Conservation (phyloP, 2,329 filamentous ascomycete genomes). For the Xylaria digitata region DNA sequence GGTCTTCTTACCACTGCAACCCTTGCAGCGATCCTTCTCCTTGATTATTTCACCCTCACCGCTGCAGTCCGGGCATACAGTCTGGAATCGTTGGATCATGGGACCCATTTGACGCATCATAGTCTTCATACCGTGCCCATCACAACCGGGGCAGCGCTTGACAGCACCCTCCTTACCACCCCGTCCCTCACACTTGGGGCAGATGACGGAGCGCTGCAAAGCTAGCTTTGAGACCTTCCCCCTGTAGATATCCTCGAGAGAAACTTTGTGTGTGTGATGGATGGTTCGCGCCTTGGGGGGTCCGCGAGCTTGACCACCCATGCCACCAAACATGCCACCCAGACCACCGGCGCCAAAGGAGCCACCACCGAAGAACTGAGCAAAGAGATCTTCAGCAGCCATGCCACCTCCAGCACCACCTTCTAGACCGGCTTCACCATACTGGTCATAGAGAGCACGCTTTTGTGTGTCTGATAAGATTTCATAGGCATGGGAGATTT, state of each 20-base stretch:
- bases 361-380: slow-evolving; percentile 90
- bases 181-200: slow-evolving; percentile 90
- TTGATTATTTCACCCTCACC: slow-evolving; percentile 97
- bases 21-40: slow-evolving; percentile 98
- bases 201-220: slow-evolving; percentile 96
- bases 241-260: slow-evolving; percentile 96
- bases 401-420: slow-evolving; percentile 87
- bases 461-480: slow-evolving; percentile 92
- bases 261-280: slow-evolving; percentile 98
- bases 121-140: slow-evolving; percentile 97
- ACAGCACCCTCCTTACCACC: slow-evolving; percentile 99
- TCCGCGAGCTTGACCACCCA: slow-evolving; percentile 81
- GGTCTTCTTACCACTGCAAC: slow-evolving; percentile 97
- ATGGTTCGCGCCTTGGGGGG: slow-evolving; percentile 93
- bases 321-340: slow-evolving; percentile 80
- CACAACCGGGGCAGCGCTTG: slow-evolving; percentile 89
- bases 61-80: slow-evolving; percentile 96
- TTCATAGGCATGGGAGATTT: slow-evolving; percentile 95
- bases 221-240: slow-evolving; percentile 98
- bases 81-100: slow-evolving; percentile 99
- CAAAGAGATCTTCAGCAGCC: slow-evolving; percentile 95
- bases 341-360: slow-evolving; percentile 75
- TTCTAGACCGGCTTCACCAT: slow-evolving; percentile 96
- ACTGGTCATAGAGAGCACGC: slow-evolving; percentile 92
- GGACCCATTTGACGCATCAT: slow-evolving; percentile 99